phyloP scores from a whole-genome alignment of 345 rosid genomes.

The Reutealis trisperma region DNA sequence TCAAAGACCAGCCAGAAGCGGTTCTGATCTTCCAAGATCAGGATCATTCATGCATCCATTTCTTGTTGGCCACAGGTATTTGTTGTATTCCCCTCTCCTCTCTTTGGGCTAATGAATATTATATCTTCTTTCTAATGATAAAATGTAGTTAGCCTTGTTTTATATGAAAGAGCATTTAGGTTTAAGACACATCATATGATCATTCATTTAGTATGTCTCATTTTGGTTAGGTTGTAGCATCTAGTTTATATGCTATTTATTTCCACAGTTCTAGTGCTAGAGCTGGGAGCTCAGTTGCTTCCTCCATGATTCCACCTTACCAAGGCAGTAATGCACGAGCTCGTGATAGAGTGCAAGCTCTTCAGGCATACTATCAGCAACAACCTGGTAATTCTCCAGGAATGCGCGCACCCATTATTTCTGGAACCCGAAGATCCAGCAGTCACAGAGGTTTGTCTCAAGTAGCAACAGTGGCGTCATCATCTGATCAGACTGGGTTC shows the following conservation, averaged over 20 bases:
- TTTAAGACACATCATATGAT: neutral
- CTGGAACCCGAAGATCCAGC: conserved; percentile 55
- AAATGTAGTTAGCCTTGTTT: neutral
- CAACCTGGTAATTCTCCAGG: conserved; percentile 54
- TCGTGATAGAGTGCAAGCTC: conserved; percentile 88
- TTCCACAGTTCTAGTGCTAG: conserved; percentile 61
- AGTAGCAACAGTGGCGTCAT: conserved; percentile 56
- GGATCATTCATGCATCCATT: conserved; percentile 78
- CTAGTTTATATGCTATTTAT: conserved; percentile 2
- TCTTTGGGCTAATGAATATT: neutral
- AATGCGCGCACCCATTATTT: conserved; percentile 52
- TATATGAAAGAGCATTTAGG: neutral
- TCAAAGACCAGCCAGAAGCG: conserved; percentile 61
- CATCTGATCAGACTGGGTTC: conserved; percentile 71
- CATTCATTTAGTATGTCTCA: neutral
- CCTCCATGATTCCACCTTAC: conserved; percentile 71
- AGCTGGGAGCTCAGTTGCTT: conserved; percentile 66
- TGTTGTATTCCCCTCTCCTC: neutral
- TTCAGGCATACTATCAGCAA: conserved; percentile 93
- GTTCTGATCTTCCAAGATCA: conserved; percentile 65
- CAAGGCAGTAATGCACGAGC: conserved; percentile 88
- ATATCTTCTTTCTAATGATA: neutral
- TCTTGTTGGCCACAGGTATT: conserved; percentile 80
- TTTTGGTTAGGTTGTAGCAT: neutral
- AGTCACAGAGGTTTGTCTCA: conserved; percentile 56